Percentiles rank a stretch among this genome's conserved stretches.
Evolutionary conservation across 768 basidiomycete species (phyloP).

Genomic region (Amanita molliuscula): DNA sequence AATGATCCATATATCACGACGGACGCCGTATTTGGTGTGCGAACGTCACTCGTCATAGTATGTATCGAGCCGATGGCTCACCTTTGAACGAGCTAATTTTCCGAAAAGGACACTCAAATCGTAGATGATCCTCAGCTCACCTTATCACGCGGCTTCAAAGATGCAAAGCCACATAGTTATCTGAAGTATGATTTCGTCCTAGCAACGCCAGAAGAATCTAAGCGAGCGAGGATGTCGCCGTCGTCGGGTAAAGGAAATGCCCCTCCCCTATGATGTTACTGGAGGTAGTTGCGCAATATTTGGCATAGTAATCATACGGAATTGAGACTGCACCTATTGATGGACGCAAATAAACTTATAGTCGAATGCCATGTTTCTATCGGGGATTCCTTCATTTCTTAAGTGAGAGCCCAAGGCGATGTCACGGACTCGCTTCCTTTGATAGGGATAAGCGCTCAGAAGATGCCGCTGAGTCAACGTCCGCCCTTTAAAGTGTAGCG

Average conservation of each 20-base stretch:
- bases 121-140: constrained; percentile 45
- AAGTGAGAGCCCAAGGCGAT: too few relatives aligned
- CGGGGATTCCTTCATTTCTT: too few relatives aligned
- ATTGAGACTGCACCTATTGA: too few relatives aligned
- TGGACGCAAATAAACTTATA: too few relatives aligned
- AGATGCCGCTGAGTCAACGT: too few relatives aligned
- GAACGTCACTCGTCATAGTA: constrained; percentile 68
- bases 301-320: too few relatives aligned
- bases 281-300: too few relatives aligned
- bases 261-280: too few relatives aligned
- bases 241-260: background rate
- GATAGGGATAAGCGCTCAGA: too few relatives aligned
- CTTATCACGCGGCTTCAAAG: constrained; percentile 41
- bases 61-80: constrained; percentile 4
- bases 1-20: constrained; percentile 56
- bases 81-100: background rate
- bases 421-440: too few relatives aligned
- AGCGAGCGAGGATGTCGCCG: constrained; percentile 18
- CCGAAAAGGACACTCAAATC: constrained; percentile 36
- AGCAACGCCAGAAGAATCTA: constrained; percentile 28
- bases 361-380: too few relatives aligned
- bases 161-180: constrained; percentile 26
- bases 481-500: too few relatives aligned
- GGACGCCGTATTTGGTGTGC: constrained; percentile 79
- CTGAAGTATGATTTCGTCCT: constrained; percentile 32